Evolutionary conservation across 495 filamentous ascomycete species (phyloP).

Genomic region (Penicillium chermesinum): DNA sequence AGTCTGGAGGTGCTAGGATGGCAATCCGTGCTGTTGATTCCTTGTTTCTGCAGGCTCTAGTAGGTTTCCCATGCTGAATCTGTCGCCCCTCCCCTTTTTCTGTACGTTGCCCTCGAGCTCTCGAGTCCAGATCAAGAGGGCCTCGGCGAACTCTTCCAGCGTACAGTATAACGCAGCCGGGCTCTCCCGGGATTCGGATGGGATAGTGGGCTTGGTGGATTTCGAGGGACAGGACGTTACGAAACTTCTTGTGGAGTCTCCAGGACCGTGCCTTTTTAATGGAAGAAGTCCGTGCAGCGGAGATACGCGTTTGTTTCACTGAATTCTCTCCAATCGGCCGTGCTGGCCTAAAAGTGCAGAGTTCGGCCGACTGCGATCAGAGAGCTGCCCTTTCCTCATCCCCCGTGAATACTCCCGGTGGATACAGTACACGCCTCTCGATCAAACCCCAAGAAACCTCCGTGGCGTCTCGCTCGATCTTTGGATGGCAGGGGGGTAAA

Average conservation of each 20-base stretch:
- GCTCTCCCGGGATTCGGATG: slow-evolving; percentile 28
- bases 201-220: slow-evolving; percentile 15
- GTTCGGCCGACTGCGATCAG: slow-evolving; percentile 19
- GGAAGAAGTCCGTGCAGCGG: slow-evolving; percentile 34
- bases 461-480: too few species aligned
- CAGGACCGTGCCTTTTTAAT: not conserved
- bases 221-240: not conserved
- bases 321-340: slow-evolving; percentile 3
- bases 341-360: not conserved
- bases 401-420: too few species aligned
- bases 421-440: too few species aligned
- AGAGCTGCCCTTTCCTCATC: too few species aligned
- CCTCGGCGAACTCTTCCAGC: not conserved
- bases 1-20: not conserved
- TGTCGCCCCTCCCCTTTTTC: too few species aligned
- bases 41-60: not conserved
- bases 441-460: too few species aligned
- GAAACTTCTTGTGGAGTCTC: not conserved
- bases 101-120: too few species aligned
- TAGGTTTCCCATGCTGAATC: too few species aligned
- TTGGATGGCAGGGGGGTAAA: too few species aligned
- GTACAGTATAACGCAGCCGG: slow-evolving; percentile 14
- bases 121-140: not conserved
- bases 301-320: slow-evolving; percentile 44
- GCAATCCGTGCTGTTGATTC: not conserved